These are phyloP conservation scores for Saxophila tyrrhenica DNA, from an alignment of 495 filamentous ascomycete species.

Conservation along the genomic window DNA sequence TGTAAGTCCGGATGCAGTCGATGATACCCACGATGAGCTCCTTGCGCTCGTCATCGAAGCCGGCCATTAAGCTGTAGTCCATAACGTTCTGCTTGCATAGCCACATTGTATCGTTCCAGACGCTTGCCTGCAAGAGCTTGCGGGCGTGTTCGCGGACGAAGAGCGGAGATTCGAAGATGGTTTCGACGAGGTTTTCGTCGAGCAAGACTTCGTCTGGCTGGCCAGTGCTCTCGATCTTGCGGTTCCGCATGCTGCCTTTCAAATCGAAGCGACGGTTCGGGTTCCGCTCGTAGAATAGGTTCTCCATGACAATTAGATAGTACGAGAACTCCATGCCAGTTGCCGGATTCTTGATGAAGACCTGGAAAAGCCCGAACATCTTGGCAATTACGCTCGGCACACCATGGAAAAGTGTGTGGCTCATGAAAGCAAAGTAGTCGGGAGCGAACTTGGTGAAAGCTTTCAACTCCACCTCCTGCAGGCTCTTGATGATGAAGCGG, in stretches of 20 bases:
- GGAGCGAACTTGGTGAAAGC: conserved; percentile 92
- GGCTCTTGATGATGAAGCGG: conserved; percentile 79
- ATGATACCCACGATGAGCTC: conserved; percentile 97
- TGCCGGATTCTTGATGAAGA: conserved; percentile 86
- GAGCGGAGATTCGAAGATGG: conserved; percentile 92
- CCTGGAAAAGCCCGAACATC: conserved; percentile 97
- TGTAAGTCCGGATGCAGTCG: conserved; percentile 96
- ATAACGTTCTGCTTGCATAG: conserved; percentile 87
- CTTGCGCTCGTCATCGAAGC: conserved; percentile 77
- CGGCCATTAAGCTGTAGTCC: conserved; percentile 98
- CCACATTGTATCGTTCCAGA: conserved; percentile 96
- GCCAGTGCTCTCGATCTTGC: conserved; percentile 87
- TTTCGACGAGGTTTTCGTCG: conserved; percentile 99
- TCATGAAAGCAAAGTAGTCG: conserved; percentile 95
- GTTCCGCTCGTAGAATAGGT: conserved; percentile 91
- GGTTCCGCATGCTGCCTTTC: conserved; percentile 96
- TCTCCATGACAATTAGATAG: conserved; percentile 93
- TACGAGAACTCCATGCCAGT: conserved; percentile 92
- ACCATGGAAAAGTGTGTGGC: conserved; percentile 89
- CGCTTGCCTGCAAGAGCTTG: conserved; percentile 66
- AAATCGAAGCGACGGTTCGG: conserved; percentile 83
- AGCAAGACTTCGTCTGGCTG: conserved; percentile 92
- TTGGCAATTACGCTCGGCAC: conserved; percentile 95
- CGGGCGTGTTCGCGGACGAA: conserved; percentile 91
- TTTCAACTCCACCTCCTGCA: conserved; percentile 80